Evolutionary conservation across 306 rosid genomes (phyloP), one percentile per base, ranked within the genome.

Genomic region (Fragaria nilgerrensis): DNA sequence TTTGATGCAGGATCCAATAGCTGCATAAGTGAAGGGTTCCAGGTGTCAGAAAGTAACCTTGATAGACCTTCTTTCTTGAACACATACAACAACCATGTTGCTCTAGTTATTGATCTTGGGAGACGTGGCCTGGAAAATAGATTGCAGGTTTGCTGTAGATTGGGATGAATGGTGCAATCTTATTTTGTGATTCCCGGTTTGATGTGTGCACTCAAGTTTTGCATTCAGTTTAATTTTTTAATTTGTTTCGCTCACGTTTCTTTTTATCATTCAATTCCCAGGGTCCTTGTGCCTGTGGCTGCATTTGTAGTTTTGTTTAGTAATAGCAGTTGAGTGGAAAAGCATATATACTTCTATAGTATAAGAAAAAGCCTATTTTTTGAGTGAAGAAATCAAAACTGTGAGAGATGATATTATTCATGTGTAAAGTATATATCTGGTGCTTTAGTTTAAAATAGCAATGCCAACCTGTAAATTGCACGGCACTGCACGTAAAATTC

Each of bases 1-100:
- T 62, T 16, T 34, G 12, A 69, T 85, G 93, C 96, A 94, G 98
- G 98, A 92, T 4, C 81, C 97, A 36, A 87, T 92, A 73, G 93
- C 87, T 67, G 98, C 83, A 58, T 95, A 86, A 86, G 75, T 83
- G 74, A 37, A 41, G 75, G 72, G 81, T 79, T 73, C 7, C 68
- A 36, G 39, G 50, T 73, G 72, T 77, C 37, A 65, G 84, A 82
- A 82, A 74, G 43, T 47, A 71, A 77, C 77, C 52, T 55, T 29
- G 37, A 16, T 50, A 19, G 16, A 20, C 65, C 13, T 73, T 44
- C 70, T 70, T 62, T 68, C 47, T 39, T 49, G 73, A 82, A 73
- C 53, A 34, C 75, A 68, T 68, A 50, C 67, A 50, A 68, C 80
- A 48, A 19, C 81, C 81, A 64, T 64, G 68, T 79, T 76, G 77